A percentile compares a stretch with the other conserved stretches of the same genome.
Evolutionary conservation across 2,329 filamentous ascomycete genomes (phyloP).

Genomic region (Fusarium veterinarium): DNA sequence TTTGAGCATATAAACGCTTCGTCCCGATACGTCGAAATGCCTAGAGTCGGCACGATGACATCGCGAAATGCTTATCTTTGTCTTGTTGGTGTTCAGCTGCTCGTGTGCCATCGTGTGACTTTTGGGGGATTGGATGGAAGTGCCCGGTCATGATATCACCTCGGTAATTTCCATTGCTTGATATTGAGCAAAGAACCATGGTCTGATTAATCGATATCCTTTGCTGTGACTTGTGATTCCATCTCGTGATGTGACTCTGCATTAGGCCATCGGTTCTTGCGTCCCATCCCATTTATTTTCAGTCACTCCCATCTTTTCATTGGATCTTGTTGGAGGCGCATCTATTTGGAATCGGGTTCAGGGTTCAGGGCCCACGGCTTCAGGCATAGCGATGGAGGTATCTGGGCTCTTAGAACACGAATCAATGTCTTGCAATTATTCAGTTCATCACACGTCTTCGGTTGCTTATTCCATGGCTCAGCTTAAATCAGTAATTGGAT

Average conservation of each 20-base stretch:
- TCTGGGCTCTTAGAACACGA: background rate
- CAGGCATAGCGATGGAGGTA: accelerated
- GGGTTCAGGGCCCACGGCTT: no score
- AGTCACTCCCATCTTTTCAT: conserved; percentile 1
- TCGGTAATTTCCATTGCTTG: background rate
- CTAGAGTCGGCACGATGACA: conserved; percentile 9
- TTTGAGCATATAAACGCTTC: background rate
- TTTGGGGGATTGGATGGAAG: background rate
- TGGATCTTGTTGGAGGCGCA: background rate
- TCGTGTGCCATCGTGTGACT: background rate
- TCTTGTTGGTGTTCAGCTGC: background rate
- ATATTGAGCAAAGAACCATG: accelerated
- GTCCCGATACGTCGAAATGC: conserved; percentile 7
- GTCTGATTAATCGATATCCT: background rate
- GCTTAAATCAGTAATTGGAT: background rate
- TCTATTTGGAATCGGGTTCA: background rate
- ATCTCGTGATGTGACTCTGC: background rate
- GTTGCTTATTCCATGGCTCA: background rate
- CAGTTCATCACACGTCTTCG: accelerated
- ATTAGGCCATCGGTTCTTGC: background rate
- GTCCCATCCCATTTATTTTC: background rate
- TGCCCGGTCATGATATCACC: conserved; percentile 3
- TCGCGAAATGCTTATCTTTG: background rate
- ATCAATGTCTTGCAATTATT: no score
- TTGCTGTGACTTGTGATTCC: background rate